phyloP scores from a whole-genome alignment of 768 basidiomycete genomes.

The Kwoniella shandongensis region DNA sequence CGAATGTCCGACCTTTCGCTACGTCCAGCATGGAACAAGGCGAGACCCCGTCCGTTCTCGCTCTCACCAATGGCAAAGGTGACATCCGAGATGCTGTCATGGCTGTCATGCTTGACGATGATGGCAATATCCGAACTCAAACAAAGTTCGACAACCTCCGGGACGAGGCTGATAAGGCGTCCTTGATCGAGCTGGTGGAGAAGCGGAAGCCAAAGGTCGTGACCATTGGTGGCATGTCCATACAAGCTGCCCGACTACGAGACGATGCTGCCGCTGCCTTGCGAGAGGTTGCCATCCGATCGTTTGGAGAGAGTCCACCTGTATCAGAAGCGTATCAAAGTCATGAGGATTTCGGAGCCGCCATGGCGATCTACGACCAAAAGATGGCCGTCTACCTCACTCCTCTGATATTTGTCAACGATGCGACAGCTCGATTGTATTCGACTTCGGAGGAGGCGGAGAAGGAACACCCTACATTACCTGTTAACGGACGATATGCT shows the following conservation, averaged over 20 bases:
- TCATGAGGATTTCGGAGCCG: conserved; percentile 40
- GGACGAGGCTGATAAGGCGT: conserved; percentile 66
- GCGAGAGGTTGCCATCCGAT: conserved; percentile 35
- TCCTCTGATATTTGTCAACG: conserved; percentile 71
- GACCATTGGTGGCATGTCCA: conserved; percentile 82
- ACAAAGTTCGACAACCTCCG: conserved; percentile 82
- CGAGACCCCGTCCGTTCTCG: conserved; percentile 75
- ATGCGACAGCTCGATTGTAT: conserved; percentile 91
- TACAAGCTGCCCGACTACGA: conserved; percentile 61
- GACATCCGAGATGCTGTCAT: conserved; percentile 88
- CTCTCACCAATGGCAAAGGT: conserved; percentile 92
- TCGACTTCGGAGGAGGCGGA: conserved; percentile 83
- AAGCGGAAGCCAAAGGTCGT: conserved; percentile 83
- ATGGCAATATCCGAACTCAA: conserved; percentile 86
- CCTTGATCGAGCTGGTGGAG: conserved; percentile 78
- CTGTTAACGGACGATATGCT: conserved; percentile 82
- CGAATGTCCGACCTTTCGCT: conserved; percentile 75
- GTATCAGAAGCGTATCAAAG: conserved; percentile 27
- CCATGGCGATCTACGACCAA: conserved; percentile 29
- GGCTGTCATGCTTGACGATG: conserved; percentile 79
- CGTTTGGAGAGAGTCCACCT: conserved; percentile 31
- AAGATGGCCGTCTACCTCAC: conserved; percentile 26
- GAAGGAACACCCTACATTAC: conserved; percentile 76
- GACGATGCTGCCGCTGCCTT: conserved; percentile 44
- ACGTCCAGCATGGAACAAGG: conserved; percentile 67